Evolutionary conservation across 2,329 filamentous ascomycete species (phyloP).

Genomic region (Sporothrix humicola): DNA sequence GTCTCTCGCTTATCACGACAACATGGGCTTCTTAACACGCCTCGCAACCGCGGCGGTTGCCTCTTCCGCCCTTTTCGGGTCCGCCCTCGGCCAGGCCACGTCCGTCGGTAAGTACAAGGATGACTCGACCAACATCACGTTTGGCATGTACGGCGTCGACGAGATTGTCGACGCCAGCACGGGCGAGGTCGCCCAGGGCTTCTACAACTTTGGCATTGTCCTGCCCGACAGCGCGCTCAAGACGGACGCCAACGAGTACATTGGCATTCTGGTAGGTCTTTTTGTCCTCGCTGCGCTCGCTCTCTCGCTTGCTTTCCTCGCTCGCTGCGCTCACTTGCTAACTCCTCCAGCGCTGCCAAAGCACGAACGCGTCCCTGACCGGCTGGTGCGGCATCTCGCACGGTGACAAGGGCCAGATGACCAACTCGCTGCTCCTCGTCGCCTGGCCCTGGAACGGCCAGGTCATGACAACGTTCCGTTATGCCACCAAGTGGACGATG

Average conservation of each 20-base stretch:
- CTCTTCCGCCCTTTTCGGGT: slow-evolving; percentile 23
- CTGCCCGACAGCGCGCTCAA: slow-evolving; percentile 57
- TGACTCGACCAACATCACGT: slow-evolving; percentile 35
- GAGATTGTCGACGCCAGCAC: slow-evolving; percentile 31
- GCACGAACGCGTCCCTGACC: slow-evolving; percentile 51
- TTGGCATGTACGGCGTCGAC: slow-evolving; percentile 35
- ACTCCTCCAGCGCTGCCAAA: slow-evolving; percentile 51
- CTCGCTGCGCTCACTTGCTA: background rate
- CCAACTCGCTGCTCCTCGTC: slow-evolving; percentile 61
- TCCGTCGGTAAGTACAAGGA: slow-evolving; percentile 33
- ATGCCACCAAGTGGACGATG: slow-evolving; percentile 62
- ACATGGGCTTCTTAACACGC: slow-evolving; percentile 30
- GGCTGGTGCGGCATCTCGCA: slow-evolving; percentile 66
- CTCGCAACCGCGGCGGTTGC: slow-evolving; percentile 32
- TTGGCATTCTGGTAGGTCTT: slow-evolving; percentile 60
- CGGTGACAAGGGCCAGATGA: slow-evolving; percentile 58
- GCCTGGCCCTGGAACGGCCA: slow-evolving; percentile 61
- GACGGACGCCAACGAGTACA: slow-evolving; percentile 60
- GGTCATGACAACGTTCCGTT: slow-evolving; percentile 64
- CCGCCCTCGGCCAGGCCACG: slow-evolving; percentile 32
- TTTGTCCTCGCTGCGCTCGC: no score
- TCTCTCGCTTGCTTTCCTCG: background rate
- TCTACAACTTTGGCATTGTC: slow-evolving; percentile 56
- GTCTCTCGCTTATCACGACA: background rate
- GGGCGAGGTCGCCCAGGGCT: slow-evolving; percentile 29